Evolutionary conservation across 495 filamentous ascomycete genomes (phyloP), one percentile per base, ranked within the genome.

Genomic region (Penicillium odoratum): DNA sequence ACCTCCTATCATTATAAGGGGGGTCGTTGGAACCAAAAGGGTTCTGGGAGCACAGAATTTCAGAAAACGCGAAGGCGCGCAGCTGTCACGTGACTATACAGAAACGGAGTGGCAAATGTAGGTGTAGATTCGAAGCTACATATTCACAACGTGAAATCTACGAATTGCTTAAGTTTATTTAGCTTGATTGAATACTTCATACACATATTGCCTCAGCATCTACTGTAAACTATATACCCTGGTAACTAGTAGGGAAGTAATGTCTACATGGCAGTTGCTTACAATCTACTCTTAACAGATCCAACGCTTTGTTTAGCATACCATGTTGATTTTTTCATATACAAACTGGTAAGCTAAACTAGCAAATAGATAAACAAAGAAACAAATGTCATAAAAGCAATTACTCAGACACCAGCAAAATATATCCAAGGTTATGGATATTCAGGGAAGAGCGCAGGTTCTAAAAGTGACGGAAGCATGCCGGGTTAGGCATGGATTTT

Each of bases 291-390:
- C 1, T 21, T 21, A 21, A 21, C 21, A 21, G 21, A 21, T 16
- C 18, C n/a, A 30, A 38, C 4, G 26, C 21, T 51, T 48, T 10
- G 53, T 52, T 61, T 62, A 69, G 66, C 52, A 62, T 63, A 68
- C 63, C 68, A 66, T 64, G 28, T 69, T 69, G 58, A 69, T 73
- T 72, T 73, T 72, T 67, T 70, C 65, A 67, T 74, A 57, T 63
- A 64, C 63, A 74, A 70, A 58, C 51, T 64, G 65, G 64, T 55
- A 61, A 59, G 53, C 66, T 67, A 69, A 61, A 65, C 56, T 52
- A 69, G 59, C 57, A 58, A 63, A 57, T 44, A 51, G 48, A 55
- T 29, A 21, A 45, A 56, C 4, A 18, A 53, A 55, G 29, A 55
- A 56, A 48, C n/a, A 60, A 48, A 48, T 15, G 60, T 50, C 42